phyloP scores from a whole-genome alignment of 305 asterid genomes.

The Lippia alba region DNA sequence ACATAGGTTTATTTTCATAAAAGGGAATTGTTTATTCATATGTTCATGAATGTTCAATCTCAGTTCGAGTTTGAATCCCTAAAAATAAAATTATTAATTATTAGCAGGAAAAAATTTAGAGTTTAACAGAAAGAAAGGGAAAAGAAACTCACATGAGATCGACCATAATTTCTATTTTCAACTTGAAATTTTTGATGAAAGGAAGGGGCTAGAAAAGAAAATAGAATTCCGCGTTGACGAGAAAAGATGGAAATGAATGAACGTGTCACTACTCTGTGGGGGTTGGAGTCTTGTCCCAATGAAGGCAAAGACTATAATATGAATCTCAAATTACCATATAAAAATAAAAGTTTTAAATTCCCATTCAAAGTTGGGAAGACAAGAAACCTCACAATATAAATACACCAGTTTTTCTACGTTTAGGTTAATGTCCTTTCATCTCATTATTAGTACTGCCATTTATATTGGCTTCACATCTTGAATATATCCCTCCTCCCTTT shows the following conservation, averaged over 20 bases:
- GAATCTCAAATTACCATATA: background rate
- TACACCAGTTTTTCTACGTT: constrained; percentile 20
- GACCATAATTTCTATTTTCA: no score
- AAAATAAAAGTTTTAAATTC: no score
- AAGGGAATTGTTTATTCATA: no score
- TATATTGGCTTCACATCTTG: background rate
- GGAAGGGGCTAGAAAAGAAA: no score
- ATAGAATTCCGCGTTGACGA: background rate
- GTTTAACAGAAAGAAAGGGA: no score
- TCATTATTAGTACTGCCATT: background rate
- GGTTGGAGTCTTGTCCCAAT: background rate
- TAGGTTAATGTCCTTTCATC: constrained; percentile 15
- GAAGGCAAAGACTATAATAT: background rate
- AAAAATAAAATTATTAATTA: no score
- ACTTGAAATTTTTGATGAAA: no score
- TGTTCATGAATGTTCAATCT: no score
- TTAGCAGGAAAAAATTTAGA: no score
- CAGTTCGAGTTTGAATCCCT: no score
- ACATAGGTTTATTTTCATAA: no score
- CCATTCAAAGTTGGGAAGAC: constrained; percentile 29
- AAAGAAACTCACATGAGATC: no score
- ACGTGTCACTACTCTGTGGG: background rate
- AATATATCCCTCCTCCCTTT: background rate
- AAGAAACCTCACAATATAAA: constrained; percentile 15
- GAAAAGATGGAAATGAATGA: constrained; percentile 4